phyloP scores from a whole-genome alignment of 2,329 filamentous ascomycete genomes.

The Neoarthrinium moseri region DNA sequence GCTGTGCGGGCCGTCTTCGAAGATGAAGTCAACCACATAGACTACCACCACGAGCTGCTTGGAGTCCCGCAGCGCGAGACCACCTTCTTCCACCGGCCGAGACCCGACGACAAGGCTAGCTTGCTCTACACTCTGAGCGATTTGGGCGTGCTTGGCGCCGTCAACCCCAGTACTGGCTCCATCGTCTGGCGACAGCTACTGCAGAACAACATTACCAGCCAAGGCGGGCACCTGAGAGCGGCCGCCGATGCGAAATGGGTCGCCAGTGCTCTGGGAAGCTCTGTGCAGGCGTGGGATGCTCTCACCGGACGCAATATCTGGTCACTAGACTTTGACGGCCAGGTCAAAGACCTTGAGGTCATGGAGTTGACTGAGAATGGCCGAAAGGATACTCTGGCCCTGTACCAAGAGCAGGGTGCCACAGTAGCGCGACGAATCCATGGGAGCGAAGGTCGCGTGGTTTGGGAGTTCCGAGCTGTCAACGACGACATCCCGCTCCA shows the following conservation, averaged over 20 bases:
- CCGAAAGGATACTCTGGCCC: conserved; percentile 68
- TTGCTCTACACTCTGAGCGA: conserved; percentile 91
- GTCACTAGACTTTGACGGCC: conserved; percentile 60
- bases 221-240: conserved; percentile 61
- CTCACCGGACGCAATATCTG: conserved; percentile 77
- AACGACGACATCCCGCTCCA: conserved; percentile 73
- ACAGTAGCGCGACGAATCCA: conserved; percentile 69
- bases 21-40: conserved; percentile 88
- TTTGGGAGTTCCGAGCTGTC: conserved; percentile 75
- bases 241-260: conserved; percentile 78
- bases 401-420: conserved; percentile 59
- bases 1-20: conserved; percentile 70
- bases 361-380: conserved; percentile 64
- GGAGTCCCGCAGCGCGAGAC: conserved; percentile 78
- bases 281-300: conserved; percentile 80
- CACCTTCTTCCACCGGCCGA: conserved; percentile 92
- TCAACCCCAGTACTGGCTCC: conserved; percentile 83
- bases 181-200: conserved; percentile 85
- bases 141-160: conserved; percentile 76
- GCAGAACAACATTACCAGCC: conserved; percentile 45
- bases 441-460: conserved; percentile 67
- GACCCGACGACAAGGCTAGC: conserved; percentile 77
- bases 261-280: conserved; percentile 67
- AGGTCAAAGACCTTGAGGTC: conserved; percentile 71
- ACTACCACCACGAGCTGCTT: conserved; percentile 89